Evolutionary conservation across 805 yeast species (phyloP), one percentile per base, ranked within the genome.

Genomic region (Osmozyma mogii): DNA sequence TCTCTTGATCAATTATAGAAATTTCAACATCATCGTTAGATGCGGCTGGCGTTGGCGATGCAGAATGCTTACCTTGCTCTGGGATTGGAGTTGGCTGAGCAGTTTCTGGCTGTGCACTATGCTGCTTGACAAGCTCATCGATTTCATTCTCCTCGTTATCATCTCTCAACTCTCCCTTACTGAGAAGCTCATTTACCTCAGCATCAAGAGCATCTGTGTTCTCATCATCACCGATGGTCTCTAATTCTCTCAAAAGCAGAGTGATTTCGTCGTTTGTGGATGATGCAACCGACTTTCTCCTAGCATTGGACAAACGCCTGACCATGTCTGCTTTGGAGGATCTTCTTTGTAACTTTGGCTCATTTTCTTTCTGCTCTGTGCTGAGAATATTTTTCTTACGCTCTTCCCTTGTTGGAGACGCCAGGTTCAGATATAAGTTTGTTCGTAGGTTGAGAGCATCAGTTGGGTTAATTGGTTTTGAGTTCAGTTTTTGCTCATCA

Each of bases 381-480:
- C n/a, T n/a, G n/a, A n/a, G n/a, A n/a, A n/a, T 23, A 29, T 26
- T 32, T 4, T 31, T 20, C 12, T 36, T 32, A 24, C 31, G 25
- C 21, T 33, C 28, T 21, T 34, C 37, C 17, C 41, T 47, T 20
- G 37, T 35, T 14, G 50, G 54, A n/a, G 45, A 36, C 20, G 41
- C 40, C 6, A 50, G 40, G 15, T 42, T 43, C 50, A 45, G 46
- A 39, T 70, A 71, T 7, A 74, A 54, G 11, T 70, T 63, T 3
- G 73, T 60, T 41, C 76, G 64, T 41, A 76, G 49, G 30, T 73
- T 70, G 22, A 74, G 65, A 3, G 79, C 82, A 48, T 75, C 81
- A 3, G 70, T 54, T n/a, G 81, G 81, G 38, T 73, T 74, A 34
- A 72, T 61, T 15, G 65, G 68, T 37, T 65, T 62, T 7, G 57